Percentiles rank a stretch among this genome's conserved stretches.
Evolutionary conservation across 306 rosid genomes (phyloP).

Genomic region (Potentilla sterilis): DNA sequence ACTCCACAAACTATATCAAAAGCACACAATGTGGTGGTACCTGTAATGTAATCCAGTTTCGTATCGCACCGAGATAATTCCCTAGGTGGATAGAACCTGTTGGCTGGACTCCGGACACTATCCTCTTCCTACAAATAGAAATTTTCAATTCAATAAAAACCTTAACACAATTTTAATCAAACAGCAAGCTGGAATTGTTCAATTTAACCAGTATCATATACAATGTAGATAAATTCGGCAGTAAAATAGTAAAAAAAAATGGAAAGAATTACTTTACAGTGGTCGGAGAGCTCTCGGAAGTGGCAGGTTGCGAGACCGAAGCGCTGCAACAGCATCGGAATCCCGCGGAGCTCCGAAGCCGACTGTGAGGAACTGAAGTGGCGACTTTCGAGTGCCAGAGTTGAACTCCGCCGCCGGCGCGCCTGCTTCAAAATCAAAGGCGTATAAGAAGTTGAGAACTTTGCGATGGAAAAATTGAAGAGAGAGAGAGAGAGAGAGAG

Average conservation of each 20-base stretch:
- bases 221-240: constrained; percentile 3
- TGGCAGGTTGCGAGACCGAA: constrained; percentile 35
- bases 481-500: constrained; percentile 17
- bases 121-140: constrained; percentile 60
- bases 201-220: background rate
- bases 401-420: constrained; percentile 36
- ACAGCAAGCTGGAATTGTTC: background rate
- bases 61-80: constrained; percentile 90
- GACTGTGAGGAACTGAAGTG: constrained; percentile 30
- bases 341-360: constrained; percentile 4
- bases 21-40: constrained; percentile 31
- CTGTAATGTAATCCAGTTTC: constrained; percentile 92
- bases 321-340: constrained; percentile 48
- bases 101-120: constrained; percentile 96
- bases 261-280: constrained; percentile 48
- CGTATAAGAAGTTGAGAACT: background rate
- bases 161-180: background rate
- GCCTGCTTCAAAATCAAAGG: constrained; percentile 37
- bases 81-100: constrained; percentile 96
- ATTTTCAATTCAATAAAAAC: background rate
- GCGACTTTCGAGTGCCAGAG: constrained; percentile 16
- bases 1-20: background rate
- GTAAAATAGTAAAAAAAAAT: background rate
- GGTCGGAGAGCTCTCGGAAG: constrained; percentile 42
- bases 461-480: background rate